Evolutionary conservation across 345 rosid species (phyloP).

Genomic region (Populus tremula): DNA sequence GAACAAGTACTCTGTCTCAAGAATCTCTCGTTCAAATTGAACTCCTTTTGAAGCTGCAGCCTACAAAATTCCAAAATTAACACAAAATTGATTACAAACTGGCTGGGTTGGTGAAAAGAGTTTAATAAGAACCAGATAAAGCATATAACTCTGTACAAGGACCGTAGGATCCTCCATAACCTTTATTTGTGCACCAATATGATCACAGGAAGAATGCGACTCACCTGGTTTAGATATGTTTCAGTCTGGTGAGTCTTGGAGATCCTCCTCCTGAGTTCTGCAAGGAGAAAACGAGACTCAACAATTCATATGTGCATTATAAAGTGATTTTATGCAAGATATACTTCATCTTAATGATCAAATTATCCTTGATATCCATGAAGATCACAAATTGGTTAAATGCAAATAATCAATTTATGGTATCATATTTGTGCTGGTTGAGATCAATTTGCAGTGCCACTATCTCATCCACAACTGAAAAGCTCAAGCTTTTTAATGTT

Average conservation of each 20-base stretch:
- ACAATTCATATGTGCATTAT: conserved; percentile 5
- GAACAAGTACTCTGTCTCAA: conserved; percentile 71
- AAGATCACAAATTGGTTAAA: neutral
- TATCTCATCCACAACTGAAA: neutral
- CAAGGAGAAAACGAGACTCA: conserved; percentile 24
- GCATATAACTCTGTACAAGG: neutral
- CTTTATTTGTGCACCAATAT: conserved; percentile 3
- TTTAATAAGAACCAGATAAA: neutral
- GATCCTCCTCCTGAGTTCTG: conserved; percentile 65
- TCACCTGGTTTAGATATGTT: conserved; percentile 50
- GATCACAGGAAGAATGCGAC: conserved; percentile 17
- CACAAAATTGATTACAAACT: conserved; percentile 10
- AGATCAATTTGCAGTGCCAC: neutral
- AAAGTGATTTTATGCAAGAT: neutral
- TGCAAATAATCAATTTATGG: neutral
- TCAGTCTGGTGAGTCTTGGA: conserved; percentile 40
- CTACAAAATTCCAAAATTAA: conserved; percentile 37
- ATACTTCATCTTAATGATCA: neutral
- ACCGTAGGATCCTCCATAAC: neutral
- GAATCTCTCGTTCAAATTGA: conserved; percentile 63
- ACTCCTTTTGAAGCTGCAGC: conserved; percentile 59
- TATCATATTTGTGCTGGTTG: neutral
- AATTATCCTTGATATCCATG: neutral
- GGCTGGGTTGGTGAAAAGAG: neutral
- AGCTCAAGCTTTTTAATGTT: neutral